phyloP scores from a whole-genome alignment of 371 early-diverging fungal genomes.

The Haplosporangium sp. region DNA sequence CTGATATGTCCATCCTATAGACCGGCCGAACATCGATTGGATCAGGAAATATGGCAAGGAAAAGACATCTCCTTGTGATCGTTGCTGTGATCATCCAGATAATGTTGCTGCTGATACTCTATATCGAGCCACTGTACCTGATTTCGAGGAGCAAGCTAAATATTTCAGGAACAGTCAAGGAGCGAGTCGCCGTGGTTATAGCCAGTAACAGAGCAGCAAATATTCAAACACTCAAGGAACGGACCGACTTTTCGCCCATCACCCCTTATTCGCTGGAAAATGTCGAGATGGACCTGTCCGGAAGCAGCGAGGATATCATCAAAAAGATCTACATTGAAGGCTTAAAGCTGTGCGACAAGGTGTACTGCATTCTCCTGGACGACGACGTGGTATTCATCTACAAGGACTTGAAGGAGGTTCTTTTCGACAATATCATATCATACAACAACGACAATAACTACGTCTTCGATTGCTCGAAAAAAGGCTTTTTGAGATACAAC shows the following conservation, averaged over 20 bases:
- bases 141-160: slow-evolving; percentile 12
- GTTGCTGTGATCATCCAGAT: neutral
- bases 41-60: slow-evolving; percentile 4
- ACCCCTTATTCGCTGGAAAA: slow-evolving; percentile 2
- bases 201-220: slow-evolving; percentile 10
- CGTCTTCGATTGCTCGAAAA: slow-evolving; percentile 24
- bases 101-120: slow-evolving; percentile 3
- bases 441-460: slow-evolving; percentile 32
- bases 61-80: slow-evolving; percentile 1
- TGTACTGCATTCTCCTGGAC: slow-evolving; percentile 19
- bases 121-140: slow-evolving; percentile 13
- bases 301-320: slow-evolving; percentile 11
- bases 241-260: slow-evolving; percentile 6
- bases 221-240: slow-evolving; percentile 6
- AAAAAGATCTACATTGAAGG: slow-evolving; percentile 6
- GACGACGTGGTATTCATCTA: slow-evolving; percentile 24
- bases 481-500: slow-evolving; percentile 14
- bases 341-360: slow-evolving; percentile 17
- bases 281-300: slow-evolving; percentile 1
- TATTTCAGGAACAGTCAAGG: slow-evolving; percentile 14
- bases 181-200: slow-evolving; percentile 12
- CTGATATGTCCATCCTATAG: too few relatives aligned
- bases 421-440: slow-evolving; percentile 18
- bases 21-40: too few relatives aligned
- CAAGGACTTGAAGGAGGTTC: slow-evolving; percentile 18